Evolutionary conservation across 2,329 filamentous ascomycete genomes (phyloP).

Genomic region (Fusarium pseudonygamai): DNA sequence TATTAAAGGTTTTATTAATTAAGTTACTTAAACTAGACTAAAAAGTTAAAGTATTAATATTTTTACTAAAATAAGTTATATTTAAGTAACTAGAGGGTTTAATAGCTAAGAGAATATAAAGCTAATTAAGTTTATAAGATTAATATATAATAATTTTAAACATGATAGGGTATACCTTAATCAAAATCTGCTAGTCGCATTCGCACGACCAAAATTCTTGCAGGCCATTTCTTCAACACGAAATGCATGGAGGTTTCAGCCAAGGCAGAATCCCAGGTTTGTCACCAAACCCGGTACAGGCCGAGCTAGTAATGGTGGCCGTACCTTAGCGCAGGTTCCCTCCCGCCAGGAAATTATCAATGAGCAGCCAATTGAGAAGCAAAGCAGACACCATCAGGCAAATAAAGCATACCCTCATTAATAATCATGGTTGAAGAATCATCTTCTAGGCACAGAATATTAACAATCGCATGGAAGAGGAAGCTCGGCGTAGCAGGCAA

Average conservation of each 20-base stretch:
- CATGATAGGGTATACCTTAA: too few relatives aligned
- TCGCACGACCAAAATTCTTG: neutral
- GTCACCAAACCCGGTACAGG: neutral
- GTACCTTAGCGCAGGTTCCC: neutral
- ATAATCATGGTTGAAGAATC: accelerated
- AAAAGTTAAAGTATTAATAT: too few relatives aligned
- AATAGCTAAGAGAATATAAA: too few relatives aligned
- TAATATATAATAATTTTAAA: too few relatives aligned
- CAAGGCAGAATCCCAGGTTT: neutral
- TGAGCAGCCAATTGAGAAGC: neutral
- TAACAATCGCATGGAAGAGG: neutral
- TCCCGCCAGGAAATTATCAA: neutral
- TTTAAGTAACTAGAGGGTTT: too few relatives aligned
- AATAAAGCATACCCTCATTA: accelerated
- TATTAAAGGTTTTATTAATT: too few relatives aligned
- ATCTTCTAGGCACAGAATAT: accelerated
- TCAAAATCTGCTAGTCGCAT: neutral
- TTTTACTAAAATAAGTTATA: too few relatives aligned
- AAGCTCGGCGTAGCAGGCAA: constrained; percentile 14
- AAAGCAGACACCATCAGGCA: neutral
- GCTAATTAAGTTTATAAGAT: too few relatives aligned
- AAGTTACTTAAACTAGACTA: too few relatives aligned
- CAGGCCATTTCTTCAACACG: neutral
- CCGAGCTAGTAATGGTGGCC: neutral
- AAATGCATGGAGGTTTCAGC: neutral